A percentile compares a stretch with the other conserved stretches of the same genome.
These are phyloP conservation scores for Sclerotinia sclerotiorum DNA, from an alignment of 2,329 filamentous ascomycete genomes.

Conservation along the genomic window DNA sequence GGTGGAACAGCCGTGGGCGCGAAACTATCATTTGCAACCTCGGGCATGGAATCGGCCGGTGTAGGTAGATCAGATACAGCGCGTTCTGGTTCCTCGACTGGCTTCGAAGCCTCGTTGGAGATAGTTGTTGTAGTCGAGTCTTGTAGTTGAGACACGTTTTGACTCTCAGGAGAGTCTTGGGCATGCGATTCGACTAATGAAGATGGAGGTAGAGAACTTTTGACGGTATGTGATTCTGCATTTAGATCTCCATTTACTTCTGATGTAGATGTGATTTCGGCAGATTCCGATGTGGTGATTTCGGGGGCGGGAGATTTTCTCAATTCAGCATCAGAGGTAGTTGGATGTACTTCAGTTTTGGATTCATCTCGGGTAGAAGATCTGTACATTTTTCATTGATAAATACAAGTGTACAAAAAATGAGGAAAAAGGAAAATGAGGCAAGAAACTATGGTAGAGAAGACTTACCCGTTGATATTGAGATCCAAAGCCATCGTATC, in stretches of 20 bases:
- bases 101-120: conserved; percentile 1
- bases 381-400: conserved; percentile 40
- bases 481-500: conserved; percentile 54
- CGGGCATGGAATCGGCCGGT: conserved; percentile 31
- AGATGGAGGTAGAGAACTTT: not conserved
- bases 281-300: conserved; percentile 3
- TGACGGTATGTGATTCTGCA: not conserved
- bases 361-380: conserved; percentile 38
- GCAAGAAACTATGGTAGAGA: conserved; percentile 34
- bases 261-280: not conserved
- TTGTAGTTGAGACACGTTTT: conserved; percentile 14
- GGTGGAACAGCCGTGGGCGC: conserved; percentile 37
- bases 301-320: conserved; percentile 9
- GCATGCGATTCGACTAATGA: conserved; percentile 18
- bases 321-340: conserved; percentile 13
- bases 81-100: conserved; percentile 3
- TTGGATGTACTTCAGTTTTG: conserved; percentile 24
- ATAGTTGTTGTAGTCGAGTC: conserved; percentile 29
- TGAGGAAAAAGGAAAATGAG: conserved; percentile 35
- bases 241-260: not conserved
- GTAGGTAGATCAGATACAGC: conserved; percentile 22
- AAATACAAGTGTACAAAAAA: conserved; percentile 39
- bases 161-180: conserved; percentile 17
- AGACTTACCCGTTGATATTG: conserved; percentile 60
- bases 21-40: conserved; percentile 32